A percentile compares a stretch with the other conserved stretches of the same genome.
phyloP scores from a whole-genome alignment of 345 rosid genomes.

The Salix suchowensis region DNA sequence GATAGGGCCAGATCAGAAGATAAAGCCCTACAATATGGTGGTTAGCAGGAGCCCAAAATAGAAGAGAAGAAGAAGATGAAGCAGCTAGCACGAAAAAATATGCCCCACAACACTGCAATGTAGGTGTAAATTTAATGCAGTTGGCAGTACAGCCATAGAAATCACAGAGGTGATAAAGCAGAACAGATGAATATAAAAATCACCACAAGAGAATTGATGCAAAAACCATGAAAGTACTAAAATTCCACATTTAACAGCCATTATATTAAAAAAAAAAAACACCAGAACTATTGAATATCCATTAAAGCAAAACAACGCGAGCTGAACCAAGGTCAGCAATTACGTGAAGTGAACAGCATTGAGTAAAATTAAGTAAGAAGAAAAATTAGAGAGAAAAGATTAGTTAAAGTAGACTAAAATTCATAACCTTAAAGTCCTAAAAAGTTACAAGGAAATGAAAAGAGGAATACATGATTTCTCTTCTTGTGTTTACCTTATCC shows the following conservation, averaged over 20 bases:
- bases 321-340: neutral
- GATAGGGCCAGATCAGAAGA: conserved; percentile 10
- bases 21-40: conserved; percentile 11
- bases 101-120: conserved; percentile 32
- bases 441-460: neutral
- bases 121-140: conserved; percentile 35
- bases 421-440: neutral
- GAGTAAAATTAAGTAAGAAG: neutral
- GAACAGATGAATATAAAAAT: neutral
- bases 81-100: neutral
- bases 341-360: neutral
- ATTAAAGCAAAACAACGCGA: neutral
- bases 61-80: conserved; percentile 17
- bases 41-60: conserved; percentile 18
- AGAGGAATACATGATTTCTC: neutral
- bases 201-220: neutral
- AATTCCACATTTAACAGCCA: conserved; percentile 4
- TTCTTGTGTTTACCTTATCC: conserved; percentile 52
- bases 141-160: conserved; percentile 8
- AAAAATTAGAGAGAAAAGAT: neutral
- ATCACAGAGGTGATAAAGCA: neutral
- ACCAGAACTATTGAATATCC: neutral
- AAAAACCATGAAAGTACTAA: conserved; percentile 11
- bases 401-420: neutral
- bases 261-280: neutral